Evolutionary conservation across 108 stramenopile genomes (phyloP).

Genomic region (Nitzschia sp.): DNA sequence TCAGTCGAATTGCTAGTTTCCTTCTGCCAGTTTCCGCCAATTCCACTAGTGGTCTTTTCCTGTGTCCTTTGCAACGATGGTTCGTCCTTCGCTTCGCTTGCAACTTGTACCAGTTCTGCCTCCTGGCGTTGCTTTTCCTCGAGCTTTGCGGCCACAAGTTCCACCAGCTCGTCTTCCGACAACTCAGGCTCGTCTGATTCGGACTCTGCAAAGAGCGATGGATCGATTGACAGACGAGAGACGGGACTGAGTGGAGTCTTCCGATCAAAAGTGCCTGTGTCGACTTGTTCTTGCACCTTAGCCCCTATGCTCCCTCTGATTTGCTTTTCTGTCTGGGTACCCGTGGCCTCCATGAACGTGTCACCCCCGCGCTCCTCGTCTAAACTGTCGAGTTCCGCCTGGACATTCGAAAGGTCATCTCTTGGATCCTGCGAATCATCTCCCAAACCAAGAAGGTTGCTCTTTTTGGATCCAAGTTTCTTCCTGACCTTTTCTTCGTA

Average conservation of each 20-base stretch:
- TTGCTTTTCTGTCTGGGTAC: background rate
- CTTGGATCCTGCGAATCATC: slow-evolving; percentile 47
- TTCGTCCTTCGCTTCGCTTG: background rate
- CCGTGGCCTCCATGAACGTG: background rate
- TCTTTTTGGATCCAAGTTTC: slow-evolving; percentile 35
- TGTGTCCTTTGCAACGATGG: background rate
- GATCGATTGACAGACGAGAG: background rate
- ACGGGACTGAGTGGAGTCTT: background rate
- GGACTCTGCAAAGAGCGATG: slow-evolving; percentile 27
- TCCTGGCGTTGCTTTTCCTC: slow-evolving; percentile 34
- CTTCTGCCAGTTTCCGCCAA: slow-evolving; percentile 75
- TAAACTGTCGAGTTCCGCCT: slow-evolving; percentile 8
- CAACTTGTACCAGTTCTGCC: background rate
- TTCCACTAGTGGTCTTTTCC: slow-evolving; percentile 56
- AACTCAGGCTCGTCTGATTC: slow-evolving; percentile 41
- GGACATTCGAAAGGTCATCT: slow-evolving; percentile 1
- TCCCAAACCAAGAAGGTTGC: slow-evolving; percentile 27
- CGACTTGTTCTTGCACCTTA: background rate
- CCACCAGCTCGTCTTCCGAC: slow-evolving; percentile 71
- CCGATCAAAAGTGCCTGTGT: background rate
- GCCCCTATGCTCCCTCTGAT: background rate
- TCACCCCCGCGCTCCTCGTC: slow-evolving; percentile 26
- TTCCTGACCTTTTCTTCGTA: slow-evolving; percentile 36
- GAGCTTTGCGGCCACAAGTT: slow-evolving; percentile 56
- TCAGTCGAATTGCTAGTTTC: slow-evolving; percentile 26